Conservation (phyloP, 345 rosid genomes). For the Ceriops zippeliana region DNA sequence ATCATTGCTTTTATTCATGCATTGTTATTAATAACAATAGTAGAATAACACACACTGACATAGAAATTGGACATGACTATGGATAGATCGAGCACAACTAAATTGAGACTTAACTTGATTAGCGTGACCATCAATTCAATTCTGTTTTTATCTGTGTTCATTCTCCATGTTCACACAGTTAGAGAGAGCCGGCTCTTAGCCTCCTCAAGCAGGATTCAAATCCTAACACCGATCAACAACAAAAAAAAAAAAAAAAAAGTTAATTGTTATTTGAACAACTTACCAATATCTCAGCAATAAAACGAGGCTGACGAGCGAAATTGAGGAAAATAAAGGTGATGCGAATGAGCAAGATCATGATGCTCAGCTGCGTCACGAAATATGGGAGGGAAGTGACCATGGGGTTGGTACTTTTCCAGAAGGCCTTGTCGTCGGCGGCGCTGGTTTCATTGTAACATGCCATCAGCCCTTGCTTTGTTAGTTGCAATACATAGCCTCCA, state of each 20-base stretch:
- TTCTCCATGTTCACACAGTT: no score
- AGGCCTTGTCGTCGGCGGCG: neutral
- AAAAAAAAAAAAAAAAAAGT: neutral
- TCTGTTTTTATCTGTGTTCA: no score
- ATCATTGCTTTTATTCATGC: no score
- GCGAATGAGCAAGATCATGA: slow-evolving; percentile 13
- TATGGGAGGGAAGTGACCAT: slow-evolving; percentile 9
- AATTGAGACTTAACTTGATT: no score
- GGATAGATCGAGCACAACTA: no score
- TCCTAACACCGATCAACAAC: neutral
- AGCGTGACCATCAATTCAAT: no score
- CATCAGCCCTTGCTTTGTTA: neutral
- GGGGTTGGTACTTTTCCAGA: slow-evolving; percentile 19
- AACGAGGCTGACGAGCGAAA: slow-evolving; percentile 17
- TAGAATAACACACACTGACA: neutral
- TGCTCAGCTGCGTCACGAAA: slow-evolving; percentile 7
- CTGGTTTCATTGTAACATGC: neutral
- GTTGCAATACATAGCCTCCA: no score
- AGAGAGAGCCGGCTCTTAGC: no score
- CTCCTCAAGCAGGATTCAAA: neutral
- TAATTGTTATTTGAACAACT: neutral
- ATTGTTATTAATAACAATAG: neutral
- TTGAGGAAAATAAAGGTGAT: slow-evolving; percentile 7
- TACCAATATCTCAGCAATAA: slow-evolving; percentile 17
- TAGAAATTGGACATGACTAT: neutral